A percentile compares a stretch with the other conserved stretches of the same genome.
Evolutionary conservation across 225 moss, liverwort and hornwort species (phyloP).

Genomic region (Neckera pumila): DNA sequence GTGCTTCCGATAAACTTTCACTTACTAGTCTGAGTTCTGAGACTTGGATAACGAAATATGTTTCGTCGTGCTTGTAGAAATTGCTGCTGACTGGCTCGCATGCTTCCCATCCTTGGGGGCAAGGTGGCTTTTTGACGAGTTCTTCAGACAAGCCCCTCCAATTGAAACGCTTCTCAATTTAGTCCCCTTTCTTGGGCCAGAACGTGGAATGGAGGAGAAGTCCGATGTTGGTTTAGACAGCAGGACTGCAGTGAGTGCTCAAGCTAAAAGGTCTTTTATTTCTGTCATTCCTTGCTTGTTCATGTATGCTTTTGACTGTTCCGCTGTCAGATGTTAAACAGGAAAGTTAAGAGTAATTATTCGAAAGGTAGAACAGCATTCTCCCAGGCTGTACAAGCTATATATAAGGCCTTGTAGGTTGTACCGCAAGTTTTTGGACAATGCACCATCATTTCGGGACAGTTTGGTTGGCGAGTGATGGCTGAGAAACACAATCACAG

Average conservation of each 20-base stretch:
- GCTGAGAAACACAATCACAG: neutral
- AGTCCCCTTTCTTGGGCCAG: slow-evolving; percentile 33
- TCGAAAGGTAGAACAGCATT: neutral
- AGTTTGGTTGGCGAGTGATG: neutral
- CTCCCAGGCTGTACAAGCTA: neutral
- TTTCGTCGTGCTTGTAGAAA: slow-evolving; percentile 35
- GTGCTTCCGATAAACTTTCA: neutral
- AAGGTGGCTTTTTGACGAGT: slow-evolving; percentile 64
- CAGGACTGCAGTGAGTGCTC: slow-evolving; percentile 39
- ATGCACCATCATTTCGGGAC: neutral
- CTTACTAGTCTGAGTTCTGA: neutral
- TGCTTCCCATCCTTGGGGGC: slow-evolving; percentile 49
- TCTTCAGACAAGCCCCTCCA: slow-evolving; percentile 57
- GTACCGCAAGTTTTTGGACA: neutral
- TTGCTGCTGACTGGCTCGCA: slow-evolving; percentile 85
- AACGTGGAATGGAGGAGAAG: slow-evolving; percentile 25
- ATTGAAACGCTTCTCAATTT: slow-evolving; percentile 45
- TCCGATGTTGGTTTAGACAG: slow-evolving; percentile 27
- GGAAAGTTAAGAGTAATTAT: neutral
- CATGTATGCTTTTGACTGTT: neutral
- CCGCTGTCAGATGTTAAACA: neutral
- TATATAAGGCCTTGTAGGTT: neutral
- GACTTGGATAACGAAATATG: neutral
- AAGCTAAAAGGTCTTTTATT: slow-evolving; percentile 69
- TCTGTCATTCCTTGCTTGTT: neutral